Conservation (phyloP, 805 yeast genomes). For the Candida awuae region DNA sequence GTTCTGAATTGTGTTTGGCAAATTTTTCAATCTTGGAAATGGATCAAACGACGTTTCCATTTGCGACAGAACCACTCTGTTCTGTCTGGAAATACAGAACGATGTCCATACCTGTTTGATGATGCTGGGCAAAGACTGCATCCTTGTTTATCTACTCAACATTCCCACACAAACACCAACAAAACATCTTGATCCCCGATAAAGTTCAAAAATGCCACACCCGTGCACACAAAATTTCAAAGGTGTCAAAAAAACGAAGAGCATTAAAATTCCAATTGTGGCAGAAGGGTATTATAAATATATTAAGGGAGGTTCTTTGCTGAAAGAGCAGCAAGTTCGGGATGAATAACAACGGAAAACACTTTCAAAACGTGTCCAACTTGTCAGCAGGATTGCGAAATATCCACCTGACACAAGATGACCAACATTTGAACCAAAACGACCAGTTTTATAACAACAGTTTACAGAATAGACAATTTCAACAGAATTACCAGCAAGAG, state of each 20-base stretch:
- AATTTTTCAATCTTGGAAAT: background rate
- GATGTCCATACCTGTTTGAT: slow-evolving; percentile 1
- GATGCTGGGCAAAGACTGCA: slow-evolving; percentile 1
- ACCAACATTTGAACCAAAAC: slow-evolving; percentile 2
- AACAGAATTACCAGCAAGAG: slow-evolving; percentile 2
- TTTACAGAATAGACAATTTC: slow-evolving; percentile 4
- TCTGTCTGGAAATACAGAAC: background rate
- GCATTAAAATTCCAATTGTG: no score
- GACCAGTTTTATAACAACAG: slow-evolving; percentile 6
- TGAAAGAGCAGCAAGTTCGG: background rate
- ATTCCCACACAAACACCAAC: no score
- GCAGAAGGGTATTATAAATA: no score
- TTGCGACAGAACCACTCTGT: background rate
- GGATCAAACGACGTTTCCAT: slow-evolving; percentile 8
- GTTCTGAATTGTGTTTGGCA: slow-evolving; percentile 2
- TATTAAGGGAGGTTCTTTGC: no score
- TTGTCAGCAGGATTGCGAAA: slow-evolving; percentile 33
- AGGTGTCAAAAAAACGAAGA: no score
- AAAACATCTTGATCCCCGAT: background rate
- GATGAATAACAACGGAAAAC: background rate
- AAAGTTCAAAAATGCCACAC: background rate
- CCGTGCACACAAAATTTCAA: no score
- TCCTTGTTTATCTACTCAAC: no score
- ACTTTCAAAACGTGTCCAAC: slow-evolving; percentile 29
- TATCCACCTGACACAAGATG: slow-evolving; percentile 22